A percentile compares a stretch with the other conserved stretches of the same genome.
phyloP scores from a whole-genome alignment of 495 filamentous ascomycete species.

The Eremomyces bilateralis region DNA sequence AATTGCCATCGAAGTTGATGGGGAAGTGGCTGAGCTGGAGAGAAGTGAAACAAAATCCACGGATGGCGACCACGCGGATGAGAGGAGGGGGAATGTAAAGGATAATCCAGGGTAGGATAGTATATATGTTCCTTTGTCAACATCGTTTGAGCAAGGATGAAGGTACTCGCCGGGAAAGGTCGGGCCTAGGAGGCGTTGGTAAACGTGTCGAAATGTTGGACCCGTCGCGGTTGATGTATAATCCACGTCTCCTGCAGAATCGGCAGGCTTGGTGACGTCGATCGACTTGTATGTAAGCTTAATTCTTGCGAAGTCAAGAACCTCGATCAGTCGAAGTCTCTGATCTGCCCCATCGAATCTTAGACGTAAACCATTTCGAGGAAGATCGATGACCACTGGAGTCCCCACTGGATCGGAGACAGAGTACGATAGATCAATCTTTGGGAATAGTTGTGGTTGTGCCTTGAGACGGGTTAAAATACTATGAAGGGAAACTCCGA shows the following conservation, averaged over 20 bases:
- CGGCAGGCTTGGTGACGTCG: conserved; percentile 49
- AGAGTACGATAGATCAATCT: conserved; percentile 62
- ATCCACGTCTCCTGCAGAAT: conserved; percentile 21
- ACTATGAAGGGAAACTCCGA: conserved; percentile 80
- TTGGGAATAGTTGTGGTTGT: conserved; percentile 58
- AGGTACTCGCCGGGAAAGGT: conserved; percentile 86
- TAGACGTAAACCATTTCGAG: conserved; percentile 67
- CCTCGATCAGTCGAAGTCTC: conserved; percentile 71
- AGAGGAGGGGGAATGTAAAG: conserved; percentile 66
- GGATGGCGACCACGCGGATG: conserved; percentile 59
- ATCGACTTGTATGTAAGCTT: conserved; percentile 65
- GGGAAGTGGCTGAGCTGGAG: conserved; percentile 50
- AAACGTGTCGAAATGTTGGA: conserved; percentile 76
- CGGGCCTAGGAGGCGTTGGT: conserved; percentile 73
- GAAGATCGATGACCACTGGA: conserved; percentile 50
- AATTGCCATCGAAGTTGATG: conserved; percentile 65
- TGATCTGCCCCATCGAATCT: conserved; percentile 91
- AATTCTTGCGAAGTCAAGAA: conserved; percentile 75
- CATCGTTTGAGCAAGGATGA: conserved; percentile 30
- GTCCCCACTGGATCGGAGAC: conserved; percentile 42
- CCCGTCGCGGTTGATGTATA: conserved; percentile 26
- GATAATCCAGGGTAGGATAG: conserved; percentile 86
- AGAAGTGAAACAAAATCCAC: conserved; percentile 69
- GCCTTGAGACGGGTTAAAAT: conserved; percentile 67
- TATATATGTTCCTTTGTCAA: conserved; percentile 42